Base-by-base conservation (phyloP, 2,329 filamentous ascomycete species). In the Neonectria faginata region DNA sequence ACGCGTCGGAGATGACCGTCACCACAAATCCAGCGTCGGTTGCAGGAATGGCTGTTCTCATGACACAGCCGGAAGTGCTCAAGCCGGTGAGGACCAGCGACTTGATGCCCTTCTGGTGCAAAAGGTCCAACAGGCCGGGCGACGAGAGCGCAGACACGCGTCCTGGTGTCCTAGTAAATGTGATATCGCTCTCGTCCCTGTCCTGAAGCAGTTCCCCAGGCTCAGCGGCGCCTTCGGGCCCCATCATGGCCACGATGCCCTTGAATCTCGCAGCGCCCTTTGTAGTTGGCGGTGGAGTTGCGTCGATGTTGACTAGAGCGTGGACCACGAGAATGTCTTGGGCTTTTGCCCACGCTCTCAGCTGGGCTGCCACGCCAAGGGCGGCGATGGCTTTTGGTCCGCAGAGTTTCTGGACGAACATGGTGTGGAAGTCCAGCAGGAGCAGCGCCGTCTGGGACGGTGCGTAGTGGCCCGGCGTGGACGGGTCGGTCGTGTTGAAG, bases 1-100 rank as follows among this genome's bases (percentile, higher is more conserved):
- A 64, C 11, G 36, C 61, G 18, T 64, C 56, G 22, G 61, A 60
- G 16, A 64, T 44, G 18, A 60, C 61, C 3, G 61, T 42, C 7
- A 60, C 61, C 9, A 64, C 61, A 33, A 55, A 64, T 27, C 59
- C 61, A 22, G 61, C 61, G 18, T 64, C 61, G 8, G 61, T 60
- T 14, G 61, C 56, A n/a, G 61, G 14, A 12, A 60, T 36, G 9
- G 56, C 27, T 16, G 61, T 44, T 16, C 61, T 50, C n/a, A 64
- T 5, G 11, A 64, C 61, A 39, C 61, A 64, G 1, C 61, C 61
- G 3, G 61, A 64, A 16, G 61, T 55, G 45, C 61, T 64, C 6
- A 64, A 14, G n/a, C 61, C 61, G n/a, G 61, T 64, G 2, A 64
- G 41, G 14, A 64, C 54, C 27, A 64, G 44, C 3, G 61, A 64